Evolutionary conservation across 2,329 filamentous ascomycete genomes (phyloP), one percentile per base, ranked within the genome.

Genomic region (Cladophialophora bantiana): DNA sequence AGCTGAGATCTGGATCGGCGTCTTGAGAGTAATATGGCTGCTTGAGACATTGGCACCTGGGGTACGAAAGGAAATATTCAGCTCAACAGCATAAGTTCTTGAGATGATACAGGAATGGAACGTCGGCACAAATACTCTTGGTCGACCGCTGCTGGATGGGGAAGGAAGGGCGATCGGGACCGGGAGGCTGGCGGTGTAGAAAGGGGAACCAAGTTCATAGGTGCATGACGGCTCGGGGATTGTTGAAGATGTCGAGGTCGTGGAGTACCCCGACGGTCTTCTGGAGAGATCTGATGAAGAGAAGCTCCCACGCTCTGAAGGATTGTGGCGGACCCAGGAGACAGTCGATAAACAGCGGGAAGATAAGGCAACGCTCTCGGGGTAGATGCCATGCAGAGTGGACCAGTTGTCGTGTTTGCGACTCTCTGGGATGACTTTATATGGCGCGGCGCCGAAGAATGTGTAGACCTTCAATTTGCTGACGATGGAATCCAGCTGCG

Each of bases 61-160:
- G 0, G 83, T 82, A 35, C 64, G 83, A 58, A 86, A 82, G 3
- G 84, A 82, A 26, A 92, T 77, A 13, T 81, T 80, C 64, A 92
- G 77, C 61, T 87, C 84, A 13, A 92, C 82, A 3, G 80, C 77
- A 75, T 92, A 92, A 18, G 83, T 78, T 60, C 90, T 83, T n/a
- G 86, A 87, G 53, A 88, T 79, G 61, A 91, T 83, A 75, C 89
- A 92, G 45, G 85, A 84, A 79, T 91, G 87, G 78, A 92, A 92
- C 2, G 88, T 89, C 1, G 89, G 90, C 20, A 90, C 78, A 75
- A 90, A 90, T 32, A 83, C 79, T 71, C 68, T 69, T 31, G 61
- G 62, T 35, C 65, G 50, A 34, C 34, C 67, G 34, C 26, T 55
- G 26, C 63, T 57, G 1, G 61, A 60, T 12, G 64, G 4, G 13